phyloP scores from a whole-genome alignment of 2,329 filamentous ascomycete species.

The Neonectria faginata region DNA sequence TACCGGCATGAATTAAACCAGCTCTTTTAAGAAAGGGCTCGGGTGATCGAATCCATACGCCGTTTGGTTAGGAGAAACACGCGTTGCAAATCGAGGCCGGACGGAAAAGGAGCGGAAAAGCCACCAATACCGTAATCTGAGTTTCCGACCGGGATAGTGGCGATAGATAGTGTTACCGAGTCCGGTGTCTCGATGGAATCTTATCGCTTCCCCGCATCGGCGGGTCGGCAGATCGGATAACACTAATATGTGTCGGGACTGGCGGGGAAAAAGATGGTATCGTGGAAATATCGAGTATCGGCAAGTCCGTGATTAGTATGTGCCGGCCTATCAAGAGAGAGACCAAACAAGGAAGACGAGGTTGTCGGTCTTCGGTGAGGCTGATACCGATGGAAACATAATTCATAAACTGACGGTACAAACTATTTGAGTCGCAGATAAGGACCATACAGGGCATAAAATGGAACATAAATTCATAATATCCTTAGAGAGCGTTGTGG shows the following conservation, averaged over 20 bases:
- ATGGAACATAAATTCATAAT: not conserved
- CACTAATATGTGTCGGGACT: not conserved
- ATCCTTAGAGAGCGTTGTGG: not conserved
- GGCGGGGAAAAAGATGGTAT: not conserved
- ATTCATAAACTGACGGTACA: not conserved
- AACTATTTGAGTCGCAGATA: not conserved
- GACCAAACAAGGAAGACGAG: not conserved
- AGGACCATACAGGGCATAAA: not conserved
- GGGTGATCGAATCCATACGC: not conserved
- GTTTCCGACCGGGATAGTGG: not conserved
- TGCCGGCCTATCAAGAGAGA: not conserved
- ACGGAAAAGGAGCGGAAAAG: conserved; percentile 12
- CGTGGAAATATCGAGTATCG: not conserved
- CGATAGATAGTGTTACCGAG: too few relatives aligned
- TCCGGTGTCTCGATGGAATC: too few relatives aligned
- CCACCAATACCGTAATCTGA: not conserved
- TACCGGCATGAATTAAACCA: not conserved
- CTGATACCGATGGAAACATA: not conserved
- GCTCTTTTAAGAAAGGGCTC: not conserved
- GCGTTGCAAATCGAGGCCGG: not conserved
- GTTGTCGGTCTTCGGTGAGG: not conserved
- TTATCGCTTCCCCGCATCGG: not conserved
- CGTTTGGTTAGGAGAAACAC: not conserved
- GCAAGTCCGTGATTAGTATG: not conserved
- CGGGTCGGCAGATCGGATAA: conserved; percentile 5